Conservation (phyloP, 257 asterid genomes). For the Ajuga chamaepitys region DNA sequence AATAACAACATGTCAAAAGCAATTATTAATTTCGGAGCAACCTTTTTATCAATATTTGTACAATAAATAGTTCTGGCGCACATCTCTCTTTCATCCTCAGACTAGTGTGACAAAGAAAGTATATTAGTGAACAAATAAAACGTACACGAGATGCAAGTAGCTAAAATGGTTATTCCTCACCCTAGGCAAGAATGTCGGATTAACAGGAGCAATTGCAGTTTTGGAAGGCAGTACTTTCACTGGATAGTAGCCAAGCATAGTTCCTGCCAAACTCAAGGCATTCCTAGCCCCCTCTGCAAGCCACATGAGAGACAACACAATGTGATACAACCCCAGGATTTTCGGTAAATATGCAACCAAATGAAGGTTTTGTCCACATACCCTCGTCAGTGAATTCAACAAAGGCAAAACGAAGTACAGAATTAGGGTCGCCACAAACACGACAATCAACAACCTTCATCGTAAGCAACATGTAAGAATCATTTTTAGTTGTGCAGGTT, state of each 20-base stretch:
- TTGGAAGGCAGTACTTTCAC: constrained; percentile 70
- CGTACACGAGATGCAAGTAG: not conserved
- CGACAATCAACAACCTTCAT: constrained; percentile 69
- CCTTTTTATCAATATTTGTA: constrained; percentile 74
- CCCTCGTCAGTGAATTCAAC: constrained; percentile 66
- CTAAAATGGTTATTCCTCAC: constrained; percentile 23
- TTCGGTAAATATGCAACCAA: not conserved
- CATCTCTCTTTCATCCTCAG: constrained; percentile 87
- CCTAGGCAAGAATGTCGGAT: constrained; percentile 68
- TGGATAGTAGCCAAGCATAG: constrained; percentile 75
- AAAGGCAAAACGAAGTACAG: constrained; percentile 63
- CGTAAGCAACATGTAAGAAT: not conserved
- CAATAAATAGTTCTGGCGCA: constrained; percentile 79
- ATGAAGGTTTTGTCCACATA: constrained; percentile 14
- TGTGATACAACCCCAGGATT: constrained; percentile 5
- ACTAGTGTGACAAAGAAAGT: constrained; percentile 25
- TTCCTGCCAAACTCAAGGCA: constrained; percentile 65
- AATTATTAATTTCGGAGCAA: constrained; percentile 10
- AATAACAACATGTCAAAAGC: not conserved
- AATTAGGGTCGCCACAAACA: constrained; percentile 68
- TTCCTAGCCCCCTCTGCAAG: constrained; percentile 64
- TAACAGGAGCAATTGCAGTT: constrained; percentile 77
- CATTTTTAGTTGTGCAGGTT: constrained; percentile 4
- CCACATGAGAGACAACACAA: constrained; percentile 3
- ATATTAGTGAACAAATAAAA: constrained; percentile 18